These are phyloP conservation scores for Moniliophthora roreri DNA, from an alignment of 1,284 basidiomycete genomes.

Conservation along the genomic window DNA sequence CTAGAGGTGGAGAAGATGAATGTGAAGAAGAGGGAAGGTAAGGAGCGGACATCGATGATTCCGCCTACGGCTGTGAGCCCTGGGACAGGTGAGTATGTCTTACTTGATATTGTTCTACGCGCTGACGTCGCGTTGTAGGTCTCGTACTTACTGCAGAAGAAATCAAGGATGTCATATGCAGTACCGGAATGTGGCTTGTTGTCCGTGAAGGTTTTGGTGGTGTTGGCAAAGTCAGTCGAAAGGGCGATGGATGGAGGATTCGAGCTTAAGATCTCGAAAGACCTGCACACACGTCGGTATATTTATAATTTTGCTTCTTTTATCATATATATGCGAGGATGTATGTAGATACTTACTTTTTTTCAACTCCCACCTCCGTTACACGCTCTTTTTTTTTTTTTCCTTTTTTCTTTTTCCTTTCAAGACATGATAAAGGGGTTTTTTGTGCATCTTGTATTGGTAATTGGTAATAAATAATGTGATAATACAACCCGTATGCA, in stretches of 20 bases:
- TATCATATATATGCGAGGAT: too few relatives aligned
- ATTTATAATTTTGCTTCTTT: too few relatives aligned
- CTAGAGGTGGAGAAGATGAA: constrained; percentile 63
- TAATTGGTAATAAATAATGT: too few relatives aligned
- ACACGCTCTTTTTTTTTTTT: too few relatives aligned
- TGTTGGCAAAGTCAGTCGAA: constrained; percentile 75
- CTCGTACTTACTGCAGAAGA: constrained; percentile 83
- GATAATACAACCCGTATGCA: too few relatives aligned
- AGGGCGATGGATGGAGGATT: constrained; percentile 77
- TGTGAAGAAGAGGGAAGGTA: constrained; percentile 50
- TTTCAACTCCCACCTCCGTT: too few relatives aligned
- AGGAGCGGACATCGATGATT: constrained; percentile 21
- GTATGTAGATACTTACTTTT: too few relatives aligned
- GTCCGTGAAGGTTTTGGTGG: constrained; percentile 92
- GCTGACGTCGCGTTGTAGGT: constrained; percentile 26
- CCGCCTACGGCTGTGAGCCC: not conserved
- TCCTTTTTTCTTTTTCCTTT: too few relatives aligned
- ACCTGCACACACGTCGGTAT: too few relatives aligned
- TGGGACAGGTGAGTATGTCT: constrained; percentile 2
- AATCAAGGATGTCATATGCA: constrained; percentile 90
- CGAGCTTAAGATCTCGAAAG: constrained; percentile 47
- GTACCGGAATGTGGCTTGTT: constrained; percentile 89
- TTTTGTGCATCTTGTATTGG: too few relatives aligned
- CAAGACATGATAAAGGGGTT: too few relatives aligned
- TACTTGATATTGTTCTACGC: constrained; percentile 2